A percentile compares a stretch with the other conserved stretches of the same genome.
Conservation (phyloP, 306 rosid species). For the Pyrus betulifolia region DNA sequence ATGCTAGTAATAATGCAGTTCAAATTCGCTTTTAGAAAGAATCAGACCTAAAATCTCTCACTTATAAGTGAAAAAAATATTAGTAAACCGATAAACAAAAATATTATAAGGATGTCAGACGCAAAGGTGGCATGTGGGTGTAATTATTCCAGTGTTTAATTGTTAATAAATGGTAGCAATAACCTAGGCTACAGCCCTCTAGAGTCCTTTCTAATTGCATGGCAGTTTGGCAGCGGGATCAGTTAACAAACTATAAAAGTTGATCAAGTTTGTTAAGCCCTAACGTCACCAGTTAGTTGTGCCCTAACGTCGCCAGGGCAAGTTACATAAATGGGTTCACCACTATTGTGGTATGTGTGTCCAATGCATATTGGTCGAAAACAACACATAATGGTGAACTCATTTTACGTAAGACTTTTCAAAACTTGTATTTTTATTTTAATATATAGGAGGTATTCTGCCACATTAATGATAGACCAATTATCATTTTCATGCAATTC, state of each 20-base stretch:
- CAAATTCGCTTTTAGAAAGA: rapidly evolving
- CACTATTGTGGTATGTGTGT: no score
- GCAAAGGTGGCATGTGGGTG: not conserved
- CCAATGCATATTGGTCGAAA: not conserved
- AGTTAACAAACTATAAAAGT: not conserved
- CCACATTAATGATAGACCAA: no score
- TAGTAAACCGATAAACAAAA: no score
- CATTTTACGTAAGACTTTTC: no score
- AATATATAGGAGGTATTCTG: no score
- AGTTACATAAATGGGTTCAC: not conserved
- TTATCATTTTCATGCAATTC: no score
- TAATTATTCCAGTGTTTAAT: not conserved
- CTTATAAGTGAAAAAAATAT: no score
- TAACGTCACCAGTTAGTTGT: not conserved
- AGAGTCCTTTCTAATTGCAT: not conserved
- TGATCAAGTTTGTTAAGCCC: not conserved
- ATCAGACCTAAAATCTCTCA: rapidly evolving
- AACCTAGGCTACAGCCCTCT: no score
- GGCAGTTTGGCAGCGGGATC: not conserved
- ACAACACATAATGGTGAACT: no score
- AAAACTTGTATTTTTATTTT: no score
- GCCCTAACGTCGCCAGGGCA: not conserved
- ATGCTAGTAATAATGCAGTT: no score
- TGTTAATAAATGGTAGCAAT: not conserved
- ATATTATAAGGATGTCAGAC: not conserved